These are phyloP conservation scores for Lactarius tabidus DNA, from an alignment of 768 basidiomycete genomes.

Conservation along the genomic window DNA sequence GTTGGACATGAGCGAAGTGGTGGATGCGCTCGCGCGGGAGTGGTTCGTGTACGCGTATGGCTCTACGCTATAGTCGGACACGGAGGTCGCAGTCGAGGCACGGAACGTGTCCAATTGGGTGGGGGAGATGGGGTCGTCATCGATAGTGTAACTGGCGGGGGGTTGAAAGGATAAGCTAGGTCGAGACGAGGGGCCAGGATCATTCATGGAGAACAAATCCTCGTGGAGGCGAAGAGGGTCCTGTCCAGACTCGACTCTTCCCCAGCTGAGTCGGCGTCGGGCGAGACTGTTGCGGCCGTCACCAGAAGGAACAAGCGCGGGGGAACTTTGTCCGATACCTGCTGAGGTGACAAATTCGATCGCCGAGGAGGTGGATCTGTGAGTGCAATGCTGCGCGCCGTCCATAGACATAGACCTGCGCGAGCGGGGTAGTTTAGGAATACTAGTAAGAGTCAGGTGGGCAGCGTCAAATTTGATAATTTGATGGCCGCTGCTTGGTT, in stretches of 20 bases:
- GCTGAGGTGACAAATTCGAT: conserved; percentile 49
- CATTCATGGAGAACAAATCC: conserved; percentile 26
- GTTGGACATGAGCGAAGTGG: conserved; percentile 46
- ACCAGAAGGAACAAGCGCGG: conserved; percentile 41
- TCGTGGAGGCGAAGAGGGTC: conserved; percentile 45
- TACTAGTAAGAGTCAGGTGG: no score
- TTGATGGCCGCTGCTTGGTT: no score
- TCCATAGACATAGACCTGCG: conserved; percentile 12
- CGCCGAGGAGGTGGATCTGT: conserved; percentile 50
- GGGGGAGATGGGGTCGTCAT: conserved; percentile 46
- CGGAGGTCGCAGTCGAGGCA: conserved; percentile 5
- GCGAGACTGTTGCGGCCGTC: conserved; percentile 32
- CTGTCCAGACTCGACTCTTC: conserved; percentile 41
- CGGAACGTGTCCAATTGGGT: conserved; percentile 34
- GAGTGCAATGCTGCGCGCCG: conserved; percentile 5
- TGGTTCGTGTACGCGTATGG: conserved; percentile 37
- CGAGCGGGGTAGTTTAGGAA: neutral
- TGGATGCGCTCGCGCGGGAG: conserved; percentile 47
- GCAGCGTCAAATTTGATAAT: no score
- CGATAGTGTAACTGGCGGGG: conserved; percentile 22
- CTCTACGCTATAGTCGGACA: conserved; percentile 25
- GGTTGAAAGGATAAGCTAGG: neutral
- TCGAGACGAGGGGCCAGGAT: conserved; percentile 25
- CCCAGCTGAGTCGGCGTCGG: conserved; percentile 59
- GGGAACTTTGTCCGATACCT: conserved; percentile 50